Evolutionary conservation across 108 stramenopile species (phyloP).

Genomic region (Cylindrotheca closterium): DNA sequence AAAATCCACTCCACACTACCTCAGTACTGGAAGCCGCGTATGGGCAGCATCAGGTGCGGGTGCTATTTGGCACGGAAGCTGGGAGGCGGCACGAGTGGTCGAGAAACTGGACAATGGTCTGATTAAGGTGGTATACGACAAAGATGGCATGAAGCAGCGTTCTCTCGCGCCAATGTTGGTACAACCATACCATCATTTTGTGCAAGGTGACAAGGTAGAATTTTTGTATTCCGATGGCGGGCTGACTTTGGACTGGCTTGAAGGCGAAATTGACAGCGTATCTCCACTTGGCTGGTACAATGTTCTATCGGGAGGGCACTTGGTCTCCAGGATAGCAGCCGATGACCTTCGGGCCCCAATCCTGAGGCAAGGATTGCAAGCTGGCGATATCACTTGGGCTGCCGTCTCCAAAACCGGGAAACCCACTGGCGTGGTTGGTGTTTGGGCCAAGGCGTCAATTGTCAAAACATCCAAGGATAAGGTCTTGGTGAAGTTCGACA

Average conservation of each 20-base stretch:
- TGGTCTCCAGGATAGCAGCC: not conserved
- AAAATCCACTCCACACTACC: too few species aligned
- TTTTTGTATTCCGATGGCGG: not conserved
- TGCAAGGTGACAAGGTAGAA: conserved; percentile 5
- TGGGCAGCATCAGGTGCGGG: not conserved
- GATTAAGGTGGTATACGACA: conserved; percentile 1
- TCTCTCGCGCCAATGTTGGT: not conserved
- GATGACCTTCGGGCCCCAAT: not conserved
- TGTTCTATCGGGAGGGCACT: not conserved
- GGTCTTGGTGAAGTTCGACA: not conserved
- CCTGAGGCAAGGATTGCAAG: too few species aligned
- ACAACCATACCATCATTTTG: conserved; percentile 5
- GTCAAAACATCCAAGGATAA: not conserved
- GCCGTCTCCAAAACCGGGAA: not conserved
- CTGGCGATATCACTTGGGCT: not conserved
- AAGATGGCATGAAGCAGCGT: not conserved
- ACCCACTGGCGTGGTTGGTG: not conserved
- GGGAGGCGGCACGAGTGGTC: not conserved
- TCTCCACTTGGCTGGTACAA: not conserved
- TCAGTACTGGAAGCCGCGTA: not conserved
- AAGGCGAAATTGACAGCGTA: not conserved
- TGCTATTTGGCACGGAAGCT: not conserved
- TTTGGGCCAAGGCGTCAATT: not conserved
- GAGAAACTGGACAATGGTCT: not conserved
- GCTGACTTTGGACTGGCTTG: not conserved